Evolutionary conservation across 371 early-diverging fungal genomes (phyloP).

Genomic region (Mortierella sp.): DNA sequence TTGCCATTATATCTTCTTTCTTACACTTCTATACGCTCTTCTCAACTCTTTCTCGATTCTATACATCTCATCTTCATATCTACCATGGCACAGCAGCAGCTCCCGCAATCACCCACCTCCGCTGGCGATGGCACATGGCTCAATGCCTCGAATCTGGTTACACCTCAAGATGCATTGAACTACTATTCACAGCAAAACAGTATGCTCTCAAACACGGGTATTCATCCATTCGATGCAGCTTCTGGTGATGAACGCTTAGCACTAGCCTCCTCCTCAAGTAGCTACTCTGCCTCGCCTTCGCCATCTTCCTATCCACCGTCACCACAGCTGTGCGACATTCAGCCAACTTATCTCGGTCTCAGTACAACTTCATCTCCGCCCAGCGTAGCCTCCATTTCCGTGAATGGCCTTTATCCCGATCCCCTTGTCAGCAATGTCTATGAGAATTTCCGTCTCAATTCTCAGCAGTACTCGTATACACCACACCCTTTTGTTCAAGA

Average conservation of each 20-base stretch:
- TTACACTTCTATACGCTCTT: too few species aligned
- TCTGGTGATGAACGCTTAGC: conserved; percentile 16
- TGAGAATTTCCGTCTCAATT: background rate
- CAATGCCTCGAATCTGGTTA: background rate
- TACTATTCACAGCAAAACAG: conserved; percentile 17
- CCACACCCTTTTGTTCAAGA: conserved; percentile 11
- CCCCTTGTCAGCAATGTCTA: conserved; percentile 5
- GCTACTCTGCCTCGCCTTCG: conserved; percentile 24
- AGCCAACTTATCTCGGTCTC: conserved; percentile 19
- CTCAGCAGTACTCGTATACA: conserved; percentile 4
- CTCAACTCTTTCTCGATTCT: too few species aligned
- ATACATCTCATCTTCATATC: background rate
- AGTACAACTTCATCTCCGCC: conserved; percentile 9
- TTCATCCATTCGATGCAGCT: conserved; percentile 7
- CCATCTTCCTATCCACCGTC: conserved; percentile 28
- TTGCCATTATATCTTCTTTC: too few species aligned
- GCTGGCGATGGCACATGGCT: background rate
- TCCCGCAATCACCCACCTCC: background rate
- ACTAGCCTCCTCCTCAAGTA: conserved; percentile 18
- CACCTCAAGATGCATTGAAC: conserved; percentile 7
- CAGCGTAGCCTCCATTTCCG: conserved; percentile 6
- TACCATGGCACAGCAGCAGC: background rate
- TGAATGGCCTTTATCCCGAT: conserved; percentile 4
- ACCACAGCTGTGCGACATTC: conserved; percentile 9
- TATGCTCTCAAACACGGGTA: conserved; percentile 4